phyloP scores from a whole-genome alignment of 768 basidiomycete species.

The Pisolithus sp. region DNA sequence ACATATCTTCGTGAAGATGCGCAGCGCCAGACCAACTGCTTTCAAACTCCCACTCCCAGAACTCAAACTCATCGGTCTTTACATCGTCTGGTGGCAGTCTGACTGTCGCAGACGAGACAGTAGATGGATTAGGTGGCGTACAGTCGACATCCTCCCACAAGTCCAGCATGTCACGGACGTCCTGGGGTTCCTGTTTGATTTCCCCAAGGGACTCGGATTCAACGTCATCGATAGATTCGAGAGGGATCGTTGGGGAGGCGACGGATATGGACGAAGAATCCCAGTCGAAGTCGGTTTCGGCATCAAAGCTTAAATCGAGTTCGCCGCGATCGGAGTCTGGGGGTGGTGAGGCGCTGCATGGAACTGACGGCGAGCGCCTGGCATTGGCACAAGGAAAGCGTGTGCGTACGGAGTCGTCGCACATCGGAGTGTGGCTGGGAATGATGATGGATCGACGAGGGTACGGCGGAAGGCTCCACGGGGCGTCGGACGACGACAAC shows the following conservation, averaged over 20 bases:
- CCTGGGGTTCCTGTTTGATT: conserved; percentile 55
- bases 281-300: conserved; percentile 54
- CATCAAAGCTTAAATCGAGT: conserved; percentile 42
- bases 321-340: conserved; percentile 49
- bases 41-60: conserved; percentile 33
- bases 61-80: conserved; percentile 37
- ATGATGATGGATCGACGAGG: conserved; percentile 54
- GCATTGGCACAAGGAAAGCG: conserved; percentile 24
- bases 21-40: conserved; percentile 16
- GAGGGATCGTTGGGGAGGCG: conserved; percentile 14
- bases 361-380: conserved; percentile 55
- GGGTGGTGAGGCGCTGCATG: conserved; percentile 60
- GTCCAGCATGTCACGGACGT: conserved; percentile 60
- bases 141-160: conserved; percentile 64
- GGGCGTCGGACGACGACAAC: conserved; percentile 25
- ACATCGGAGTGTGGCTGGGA: conserved; percentile 46
- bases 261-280: conserved; percentile 41
- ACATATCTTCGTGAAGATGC: conserved; percentile 15
- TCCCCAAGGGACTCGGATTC: conserved; percentile 18
- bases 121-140: conserved; percentile 16
- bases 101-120: conserved; percentile 22
- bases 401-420: conserved; percentile 29
- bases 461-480: conserved; percentile 50
- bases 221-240: conserved; percentile 20
- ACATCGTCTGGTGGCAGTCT: conserved; percentile 32